These are phyloP conservation scores for Hypsizygus marmoreus DNA, from an alignment of 768 basidiomycete genomes.

Conservation along the genomic window DNA sequence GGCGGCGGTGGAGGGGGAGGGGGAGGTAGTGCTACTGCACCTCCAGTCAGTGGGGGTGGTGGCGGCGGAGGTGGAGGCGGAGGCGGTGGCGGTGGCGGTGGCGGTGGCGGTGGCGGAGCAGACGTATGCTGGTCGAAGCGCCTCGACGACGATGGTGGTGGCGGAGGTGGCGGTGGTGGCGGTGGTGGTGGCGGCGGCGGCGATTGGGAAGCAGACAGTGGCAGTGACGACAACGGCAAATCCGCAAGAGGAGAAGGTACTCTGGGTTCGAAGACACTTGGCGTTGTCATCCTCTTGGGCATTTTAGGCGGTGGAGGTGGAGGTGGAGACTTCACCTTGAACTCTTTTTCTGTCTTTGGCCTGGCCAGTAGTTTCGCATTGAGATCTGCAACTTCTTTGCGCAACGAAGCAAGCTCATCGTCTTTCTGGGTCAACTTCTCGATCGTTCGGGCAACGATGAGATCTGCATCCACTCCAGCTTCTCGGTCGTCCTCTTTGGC, in stretches of 20 bases:
- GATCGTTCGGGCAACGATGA: conserved; percentile 71
- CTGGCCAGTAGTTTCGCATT: conserved; percentile 52
- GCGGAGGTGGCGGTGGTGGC: conserved; percentile 17
- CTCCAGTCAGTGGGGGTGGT: conserved; percentile 37
- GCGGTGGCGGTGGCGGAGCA: conserved; percentile 27
- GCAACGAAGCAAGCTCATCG: conserved; percentile 57
- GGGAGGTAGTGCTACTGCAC: conserved; percentile 29
- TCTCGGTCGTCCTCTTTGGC: conserved; percentile 44
- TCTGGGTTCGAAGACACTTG: neutral
- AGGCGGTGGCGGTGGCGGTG: conserved; percentile 24
- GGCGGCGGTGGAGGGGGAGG: conserved; percentile 23
- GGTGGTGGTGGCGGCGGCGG: conserved; percentile 10
- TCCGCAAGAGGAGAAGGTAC: no score
- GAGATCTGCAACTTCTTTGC: conserved; percentile 48
- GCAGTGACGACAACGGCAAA: neutral
- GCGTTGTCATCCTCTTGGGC: conserved; percentile 27
- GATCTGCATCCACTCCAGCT: conserved; percentile 62
- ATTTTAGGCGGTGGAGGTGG: conserved; percentile 58
- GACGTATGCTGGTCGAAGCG: conserved; percentile 21
- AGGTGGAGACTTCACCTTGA: conserved; percentile 66
- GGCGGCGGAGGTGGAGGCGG: conserved; percentile 24
- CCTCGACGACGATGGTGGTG: conserved; percentile 6
- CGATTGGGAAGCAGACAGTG: conserved; percentile 5
- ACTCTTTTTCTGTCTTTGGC: conserved; percentile 68
- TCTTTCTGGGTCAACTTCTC: conserved; percentile 72